Evolutionary conservation across 2,329 filamentous ascomycete genomes (phyloP).

Genomic region (Ciborinia camelliae): DNA sequence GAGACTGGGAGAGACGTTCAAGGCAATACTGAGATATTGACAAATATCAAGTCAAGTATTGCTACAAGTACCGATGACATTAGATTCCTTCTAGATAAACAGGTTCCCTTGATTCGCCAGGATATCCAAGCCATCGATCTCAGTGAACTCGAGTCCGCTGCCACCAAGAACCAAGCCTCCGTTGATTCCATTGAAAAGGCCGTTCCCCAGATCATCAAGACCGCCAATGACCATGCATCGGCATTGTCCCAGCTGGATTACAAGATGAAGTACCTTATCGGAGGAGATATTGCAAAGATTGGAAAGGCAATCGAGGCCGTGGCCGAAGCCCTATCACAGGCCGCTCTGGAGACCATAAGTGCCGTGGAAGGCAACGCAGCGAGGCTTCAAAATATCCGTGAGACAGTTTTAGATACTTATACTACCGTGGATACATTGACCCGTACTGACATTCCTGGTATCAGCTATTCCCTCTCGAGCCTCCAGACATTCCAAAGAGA

Average conservation of each 20-base stretch:
- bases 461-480: constrained; percentile 20
- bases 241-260: constrained; percentile 18
- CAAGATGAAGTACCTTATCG: constrained; percentile 19
- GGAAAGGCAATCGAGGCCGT: constrained; percentile 20
- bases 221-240: constrained; percentile 19
- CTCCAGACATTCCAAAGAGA: constrained; percentile 19
- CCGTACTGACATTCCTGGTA: constrained; percentile 22
- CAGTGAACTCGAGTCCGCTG: constrained; percentile 13
- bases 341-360: constrained; percentile 16
- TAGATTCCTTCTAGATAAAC: constrained; percentile 20
- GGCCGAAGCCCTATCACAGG: constrained; percentile 20
- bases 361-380: constrained; percentile 20
- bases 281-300: constrained; percentile 20
- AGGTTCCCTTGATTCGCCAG: constrained; percentile 21
- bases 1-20: constrained; percentile 21
- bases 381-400: constrained; percentile 21
- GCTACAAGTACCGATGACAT: constrained; percentile 21
- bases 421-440: constrained; percentile 20
- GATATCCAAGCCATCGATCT: constrained; percentile 23
- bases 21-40: constrained; percentile 20
- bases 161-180: constrained; percentile 12
- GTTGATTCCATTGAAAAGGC: constrained; percentile 20
- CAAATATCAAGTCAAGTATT: constrained; percentile 20
- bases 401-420: constrained; percentile 21
- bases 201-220: constrained; percentile 15